Percentiles rank a stretch among this genome's conserved stretches.
Evolutionary conservation across 192 early-diverging fungal species (phyloP).

Genomic region (Diversispora epigaea): DNA sequence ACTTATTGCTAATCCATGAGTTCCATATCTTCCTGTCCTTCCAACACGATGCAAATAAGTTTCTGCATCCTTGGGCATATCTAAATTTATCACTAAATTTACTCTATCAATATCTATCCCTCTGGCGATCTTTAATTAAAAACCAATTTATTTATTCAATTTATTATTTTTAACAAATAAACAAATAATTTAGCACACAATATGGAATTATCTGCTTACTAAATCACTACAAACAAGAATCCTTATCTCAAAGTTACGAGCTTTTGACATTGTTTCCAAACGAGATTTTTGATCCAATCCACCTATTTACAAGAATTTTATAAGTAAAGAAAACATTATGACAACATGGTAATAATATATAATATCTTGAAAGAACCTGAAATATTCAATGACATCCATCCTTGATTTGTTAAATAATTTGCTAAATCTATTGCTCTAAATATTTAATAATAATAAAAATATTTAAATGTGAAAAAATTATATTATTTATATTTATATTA

Average conservation of each 20-base stretch:
- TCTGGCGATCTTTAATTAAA: constrained; percentile 45
- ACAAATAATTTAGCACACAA: neutral
- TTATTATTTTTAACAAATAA: neutral
- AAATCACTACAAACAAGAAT: constrained; percentile 61
- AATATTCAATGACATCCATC: constrained; percentile 55
- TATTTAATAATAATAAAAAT: neutral
- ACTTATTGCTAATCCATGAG: constrained; percentile 58
- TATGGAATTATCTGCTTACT: constrained; percentile 36
- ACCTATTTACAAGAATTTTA: constrained; percentile 12
- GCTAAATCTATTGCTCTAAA: constrained; percentile 48
- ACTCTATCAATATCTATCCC: constrained; percentile 79
- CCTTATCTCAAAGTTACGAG: constrained; percentile 54
- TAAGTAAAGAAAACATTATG: neutral
- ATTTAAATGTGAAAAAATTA: too few species aligned
- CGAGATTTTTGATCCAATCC: constrained; percentile 49
- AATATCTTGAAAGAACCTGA: neutral
- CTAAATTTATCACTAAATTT: constrained; percentile 72
- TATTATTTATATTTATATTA: neutral
- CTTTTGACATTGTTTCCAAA: constrained; percentile 51
- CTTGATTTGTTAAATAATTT: constrained; percentile 47
- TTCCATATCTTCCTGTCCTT: constrained; percentile 75
- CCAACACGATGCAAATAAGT: constrained; percentile 81
- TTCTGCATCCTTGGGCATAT: constrained; percentile 66
- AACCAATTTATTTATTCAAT: too few species aligned
- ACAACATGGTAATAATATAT: neutral